Conservation (phyloP, 306 rosid genomes). For the Carpinus fangiana region DNA sequence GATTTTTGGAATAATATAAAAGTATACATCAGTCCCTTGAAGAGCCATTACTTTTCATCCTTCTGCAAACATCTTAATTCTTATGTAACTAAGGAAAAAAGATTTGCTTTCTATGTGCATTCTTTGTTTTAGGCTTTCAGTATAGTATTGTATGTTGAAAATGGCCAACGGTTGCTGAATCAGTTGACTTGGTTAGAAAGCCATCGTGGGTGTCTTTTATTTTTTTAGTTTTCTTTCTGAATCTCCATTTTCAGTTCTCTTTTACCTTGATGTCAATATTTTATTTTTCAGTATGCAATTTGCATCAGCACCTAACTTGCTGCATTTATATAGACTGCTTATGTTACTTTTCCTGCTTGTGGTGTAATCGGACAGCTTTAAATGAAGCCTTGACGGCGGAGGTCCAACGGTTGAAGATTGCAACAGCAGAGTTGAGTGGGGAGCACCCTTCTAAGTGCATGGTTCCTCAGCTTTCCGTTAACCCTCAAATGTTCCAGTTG, state of each 20-base stretch:
- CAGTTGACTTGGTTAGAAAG: background rate
- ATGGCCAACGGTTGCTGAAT: background rate
- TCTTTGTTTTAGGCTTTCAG: background rate
- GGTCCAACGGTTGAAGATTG: slow-evolving; percentile 85
- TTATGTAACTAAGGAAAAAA: background rate
- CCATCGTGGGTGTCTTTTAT: background rate
- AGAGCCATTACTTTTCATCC: background rate
- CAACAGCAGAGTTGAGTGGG: slow-evolving; percentile 65
- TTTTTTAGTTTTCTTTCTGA: slow-evolving; percentile 8
- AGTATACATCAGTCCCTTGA: background rate
- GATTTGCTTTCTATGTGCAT: background rate
- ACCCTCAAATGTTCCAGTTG: slow-evolving; percentile 56
- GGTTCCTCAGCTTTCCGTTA: slow-evolving; percentile 53
- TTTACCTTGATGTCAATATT: background rate
- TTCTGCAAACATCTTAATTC: background rate
- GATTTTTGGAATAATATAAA: too few species aligned
- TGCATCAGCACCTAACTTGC: background rate
- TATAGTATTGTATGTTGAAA: background rate
- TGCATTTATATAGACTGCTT: slow-evolving; percentile 13
- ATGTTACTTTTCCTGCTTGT: slow-evolving; percentile 10
- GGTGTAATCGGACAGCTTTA: slow-evolving; percentile 58
- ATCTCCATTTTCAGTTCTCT: background rate
- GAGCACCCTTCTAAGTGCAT: slow-evolving; percentile 61
- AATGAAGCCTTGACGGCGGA: slow-evolving; percentile 91
- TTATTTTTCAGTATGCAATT: background rate